Evolutionary conservation across 2,329 filamentous ascomycete species (phyloP), one percentile per base, ranked within the genome.

Genomic region (Colletotrichum eleusines): DNA sequence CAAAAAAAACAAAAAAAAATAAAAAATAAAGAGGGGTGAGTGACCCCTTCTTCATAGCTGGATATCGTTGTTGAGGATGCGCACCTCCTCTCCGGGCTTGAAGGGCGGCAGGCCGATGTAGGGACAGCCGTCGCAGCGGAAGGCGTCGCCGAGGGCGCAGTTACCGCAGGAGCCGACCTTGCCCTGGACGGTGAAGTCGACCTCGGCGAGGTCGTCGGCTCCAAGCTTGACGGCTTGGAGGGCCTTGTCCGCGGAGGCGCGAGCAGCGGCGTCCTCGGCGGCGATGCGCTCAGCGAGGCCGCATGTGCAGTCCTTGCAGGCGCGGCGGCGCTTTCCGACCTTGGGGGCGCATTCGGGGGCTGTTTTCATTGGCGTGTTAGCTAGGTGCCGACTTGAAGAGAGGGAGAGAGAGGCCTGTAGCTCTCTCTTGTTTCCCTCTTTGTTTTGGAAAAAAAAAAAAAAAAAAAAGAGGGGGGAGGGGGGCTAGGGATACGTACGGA

Each of bases 111-210:
- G 87, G 5, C 95, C 95, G 76, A 97, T 93, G 79, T 96, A 97
- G 1, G 95, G 95, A 76, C 87, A 89, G 33, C 85, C 89, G 60
- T 90, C 90, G 79, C 92, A 94, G 50, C 92, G 86, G 83, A 94
- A 94, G 4, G 96, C 95, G 81, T 98, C 95, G 61, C 96, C 96
- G 20, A 99, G 86, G 35, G 94, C 92, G 81, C 96, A 98, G 82
- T 95, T 98, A 35, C 94, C 94, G 80, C 96, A 99, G 23, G 93
- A 97, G 65, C 96, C 95, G 7, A 95, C 93, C 84, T 98, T 98
- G 76, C 96, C 96, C 81, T 97, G 88, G n/a, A 98, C 94, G 0
- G 96, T 99, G 79, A 99, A 98, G 81, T 99, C 96, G 11, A 98
- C 87, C 81, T 98, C 95, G 62, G 89, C 90, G 59, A 99, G 84